Percentiles rank a stretch among this genome's conserved stretches.
Evolutionary conservation across 2,329 filamentous ascomycete genomes (phyloP).

Genomic region (Pseudogymnoascus sp.): DNA sequence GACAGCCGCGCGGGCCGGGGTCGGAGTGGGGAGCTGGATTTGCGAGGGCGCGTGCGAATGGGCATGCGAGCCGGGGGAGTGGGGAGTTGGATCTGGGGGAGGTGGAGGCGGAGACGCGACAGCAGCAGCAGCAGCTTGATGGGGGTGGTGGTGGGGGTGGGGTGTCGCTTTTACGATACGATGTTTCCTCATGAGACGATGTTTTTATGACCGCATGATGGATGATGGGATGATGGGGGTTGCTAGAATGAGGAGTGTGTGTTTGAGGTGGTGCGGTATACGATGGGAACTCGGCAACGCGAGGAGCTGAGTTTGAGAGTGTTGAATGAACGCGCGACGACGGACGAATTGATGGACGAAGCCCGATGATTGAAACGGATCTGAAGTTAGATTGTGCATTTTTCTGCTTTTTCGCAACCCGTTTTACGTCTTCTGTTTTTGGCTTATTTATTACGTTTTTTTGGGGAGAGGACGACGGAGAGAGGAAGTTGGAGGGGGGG

Average conservation of each 20-base stretch:
- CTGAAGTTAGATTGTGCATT: background rate
- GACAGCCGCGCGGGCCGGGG: conserved; percentile 53
- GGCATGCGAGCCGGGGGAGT: conserved; percentile 55
- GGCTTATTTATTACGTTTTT: background rate
- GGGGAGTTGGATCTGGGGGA: conserved; percentile 37
- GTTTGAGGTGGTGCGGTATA: background rate
- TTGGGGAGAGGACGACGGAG: background rate
- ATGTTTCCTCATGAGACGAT: background rate
- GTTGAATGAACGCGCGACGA: background rate
- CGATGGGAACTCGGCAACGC: background rate
- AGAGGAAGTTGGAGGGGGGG: background rate
- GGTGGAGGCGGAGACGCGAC: background rate
- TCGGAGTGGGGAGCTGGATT: conserved; percentile 47
- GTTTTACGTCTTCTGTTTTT: conserved; percentile 1
- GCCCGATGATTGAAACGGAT: background rate
- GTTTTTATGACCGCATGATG: background rate
- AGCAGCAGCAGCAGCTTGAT: conserved; percentile 6
- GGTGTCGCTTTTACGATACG: conserved; percentile 1
- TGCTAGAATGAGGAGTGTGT: background rate
- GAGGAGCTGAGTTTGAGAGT: background rate
- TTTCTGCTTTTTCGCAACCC: background rate
- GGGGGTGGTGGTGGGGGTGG: background rate
- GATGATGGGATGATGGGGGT: background rate
- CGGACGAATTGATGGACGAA: background rate
- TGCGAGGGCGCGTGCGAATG: conserved; percentile 52